A percentile compares a stretch with the other conserved stretches of the same genome.
Conservation (phyloP, 371 early-diverging fungal species). For the Entomophthora muscae region DNA sequence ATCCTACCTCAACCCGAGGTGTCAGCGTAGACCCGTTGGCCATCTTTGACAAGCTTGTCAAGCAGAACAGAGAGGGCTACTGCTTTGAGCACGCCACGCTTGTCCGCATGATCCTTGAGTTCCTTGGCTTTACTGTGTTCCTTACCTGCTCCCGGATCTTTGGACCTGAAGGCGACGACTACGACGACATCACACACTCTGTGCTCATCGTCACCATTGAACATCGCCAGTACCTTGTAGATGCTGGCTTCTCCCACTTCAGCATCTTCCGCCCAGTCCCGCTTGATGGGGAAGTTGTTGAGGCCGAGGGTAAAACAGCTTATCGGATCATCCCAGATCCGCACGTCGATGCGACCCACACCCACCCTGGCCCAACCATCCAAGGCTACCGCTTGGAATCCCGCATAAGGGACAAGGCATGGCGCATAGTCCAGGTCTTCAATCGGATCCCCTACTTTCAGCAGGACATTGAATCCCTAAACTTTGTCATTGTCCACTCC, state of each 20-base stretch:
- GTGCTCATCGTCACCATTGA: not conserved
- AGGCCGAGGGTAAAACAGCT: not conserved
- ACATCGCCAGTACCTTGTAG: not conserved
- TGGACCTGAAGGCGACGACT: not conserved
- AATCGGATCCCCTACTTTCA: not conserved
- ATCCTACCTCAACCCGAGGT: not conserved
- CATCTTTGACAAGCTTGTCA: slow-evolving; percentile 1
- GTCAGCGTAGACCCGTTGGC: not conserved
- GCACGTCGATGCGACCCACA: not conserved
- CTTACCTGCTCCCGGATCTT: not conserved
- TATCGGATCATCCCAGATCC: not conserved
- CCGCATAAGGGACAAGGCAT: not conserved
- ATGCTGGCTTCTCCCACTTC: slow-evolving; percentile 4
- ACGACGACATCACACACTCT: not conserved
- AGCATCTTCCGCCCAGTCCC: not conserved
- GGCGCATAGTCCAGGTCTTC: not conserved
- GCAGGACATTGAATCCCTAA: not conserved
- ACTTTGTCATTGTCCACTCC: not conserved
- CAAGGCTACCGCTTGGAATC: not conserved
- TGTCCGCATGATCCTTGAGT: not conserved
- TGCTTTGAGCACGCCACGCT: slow-evolving; percentile 7
- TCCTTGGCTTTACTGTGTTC: not conserved
- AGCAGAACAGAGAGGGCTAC: slow-evolving; percentile 4
- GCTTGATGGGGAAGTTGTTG: not conserved
- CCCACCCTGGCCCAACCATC: not conserved